A percentile compares a stretch with the other conserved stretches of the same genome.
Evolutionary conservation across 306 rosid species (phyloP).

Genomic region (Fragaria nilgerrensis): DNA sequence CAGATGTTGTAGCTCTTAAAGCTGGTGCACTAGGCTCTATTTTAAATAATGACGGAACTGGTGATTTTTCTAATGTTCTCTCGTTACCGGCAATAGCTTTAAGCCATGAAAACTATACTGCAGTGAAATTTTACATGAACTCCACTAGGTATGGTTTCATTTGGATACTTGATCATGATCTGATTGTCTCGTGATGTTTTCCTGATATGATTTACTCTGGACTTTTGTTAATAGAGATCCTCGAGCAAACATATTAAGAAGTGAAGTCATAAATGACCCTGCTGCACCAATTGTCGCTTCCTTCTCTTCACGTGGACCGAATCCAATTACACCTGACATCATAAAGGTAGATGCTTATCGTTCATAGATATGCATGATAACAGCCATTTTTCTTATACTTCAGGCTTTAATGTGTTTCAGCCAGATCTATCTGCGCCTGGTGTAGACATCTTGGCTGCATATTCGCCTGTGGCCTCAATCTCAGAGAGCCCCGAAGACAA

Average conservation of each 20-base stretch:
- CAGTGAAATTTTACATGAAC: neutral
- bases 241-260: constrained; percentile 27
- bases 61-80: neutral
- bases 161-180: neutral
- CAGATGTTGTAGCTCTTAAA: neutral
- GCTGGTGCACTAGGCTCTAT: neutral
- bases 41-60: neutral
- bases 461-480: neutral
- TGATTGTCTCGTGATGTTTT: neutral
- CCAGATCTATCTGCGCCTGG: constrained; percentile 39
- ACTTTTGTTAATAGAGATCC: constrained; percentile 1
- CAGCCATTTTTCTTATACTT: neutral
- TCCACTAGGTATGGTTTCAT: neutral
- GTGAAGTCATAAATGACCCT: constrained; percentile 21
- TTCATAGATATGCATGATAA: neutral
- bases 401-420: neutral
- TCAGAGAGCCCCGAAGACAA: constrained; percentile 1
- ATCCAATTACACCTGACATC: constrained; percentile 23
- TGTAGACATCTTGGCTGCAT: constrained; percentile 39
- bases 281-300: constrained; percentile 33
- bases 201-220: neutral
- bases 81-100: neutral
- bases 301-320: constrained; percentile 39
- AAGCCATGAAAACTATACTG: neutral
- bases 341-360: constrained; percentile 14